Conservation (phyloP, 768 basidiomycete genomes). For the Cystofilobasidium capitatum region DNA sequence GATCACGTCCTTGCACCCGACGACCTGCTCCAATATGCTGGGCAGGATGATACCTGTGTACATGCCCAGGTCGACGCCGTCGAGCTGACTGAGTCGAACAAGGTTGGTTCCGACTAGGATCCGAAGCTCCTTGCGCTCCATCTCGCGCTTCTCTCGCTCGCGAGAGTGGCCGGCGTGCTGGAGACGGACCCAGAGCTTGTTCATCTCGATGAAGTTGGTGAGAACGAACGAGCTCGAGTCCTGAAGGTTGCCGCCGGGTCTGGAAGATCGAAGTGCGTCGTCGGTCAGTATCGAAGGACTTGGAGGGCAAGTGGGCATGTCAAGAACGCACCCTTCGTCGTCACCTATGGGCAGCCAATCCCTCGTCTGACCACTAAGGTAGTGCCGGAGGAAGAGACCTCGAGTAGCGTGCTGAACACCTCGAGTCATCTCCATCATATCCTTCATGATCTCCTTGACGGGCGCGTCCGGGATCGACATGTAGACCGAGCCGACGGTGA, state of each 20-base stretch:
- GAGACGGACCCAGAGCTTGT: constrained; percentile 97
- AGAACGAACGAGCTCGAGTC: constrained; percentile 93
- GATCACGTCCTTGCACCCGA: constrained; percentile 96
- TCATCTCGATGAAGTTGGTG: constrained; percentile 99
- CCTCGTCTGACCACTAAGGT: constrained; percentile 90
- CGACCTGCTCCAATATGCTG: constrained; percentile 89
- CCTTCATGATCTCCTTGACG: constrained; percentile 99
- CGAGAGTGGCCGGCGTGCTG: constrained; percentile 96
- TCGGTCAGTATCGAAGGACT: neutral
- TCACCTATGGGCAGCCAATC: constrained; percentile 85
- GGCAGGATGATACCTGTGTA: constrained; percentile 80
- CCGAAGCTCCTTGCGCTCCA: constrained; percentile 87
- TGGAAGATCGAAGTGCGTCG: constrained; percentile 41
- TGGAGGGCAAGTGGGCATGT: neutral
- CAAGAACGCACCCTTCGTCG: constrained; percentile 58
- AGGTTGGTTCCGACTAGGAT: constrained; percentile 97
- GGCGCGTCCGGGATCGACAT: constrained; percentile 97
- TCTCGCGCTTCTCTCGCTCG: constrained; percentile 92
- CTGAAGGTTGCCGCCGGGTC: constrained; percentile 77
- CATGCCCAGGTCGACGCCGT: constrained; percentile 90
- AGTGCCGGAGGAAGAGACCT: constrained; percentile 89
- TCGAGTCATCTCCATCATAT: constrained; percentile 99
- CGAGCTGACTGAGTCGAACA: constrained; percentile 85
- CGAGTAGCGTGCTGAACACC: constrained; percentile 96
- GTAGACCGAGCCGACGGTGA: constrained; percentile 97